phyloP scores from a whole-genome alignment of 2,329 filamentous ascomycete genomes.

The Aspergillus chevalieri region DNA sequence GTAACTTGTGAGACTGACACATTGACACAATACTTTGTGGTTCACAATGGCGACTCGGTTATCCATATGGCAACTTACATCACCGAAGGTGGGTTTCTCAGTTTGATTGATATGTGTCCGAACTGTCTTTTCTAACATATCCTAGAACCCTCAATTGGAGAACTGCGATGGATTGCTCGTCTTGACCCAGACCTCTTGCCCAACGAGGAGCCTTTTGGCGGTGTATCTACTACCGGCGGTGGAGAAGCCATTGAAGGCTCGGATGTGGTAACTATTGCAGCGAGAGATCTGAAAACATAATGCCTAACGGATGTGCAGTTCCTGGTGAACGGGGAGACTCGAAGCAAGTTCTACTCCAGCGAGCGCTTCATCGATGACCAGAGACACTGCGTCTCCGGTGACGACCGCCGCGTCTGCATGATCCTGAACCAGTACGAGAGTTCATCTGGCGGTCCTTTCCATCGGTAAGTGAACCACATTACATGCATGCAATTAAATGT shows the following conservation, averaged over 20 bases:
- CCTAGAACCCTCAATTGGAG: conserved; percentile 49
- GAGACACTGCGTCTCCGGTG: conserved; percentile 48
- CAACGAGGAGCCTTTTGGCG: conserved; percentile 49
- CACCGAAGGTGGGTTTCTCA: conserved; percentile 34
- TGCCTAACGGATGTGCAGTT: conserved; percentile 27
- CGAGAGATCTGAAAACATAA: too few relatives aligned
- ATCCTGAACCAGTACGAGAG: conserved; percentile 53
- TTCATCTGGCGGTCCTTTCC: conserved; percentile 62
- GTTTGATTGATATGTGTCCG: not conserved
- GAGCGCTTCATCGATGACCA: conserved; percentile 65
- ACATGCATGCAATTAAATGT: not conserved
- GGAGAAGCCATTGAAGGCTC: conserved; percentile 53
- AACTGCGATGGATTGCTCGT: conserved; percentile 60
- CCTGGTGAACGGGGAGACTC: conserved; percentile 55
- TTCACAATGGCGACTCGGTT: conserved; percentile 54
- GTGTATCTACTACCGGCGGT: conserved; percentile 51
- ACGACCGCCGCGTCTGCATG: conserved; percentile 55
- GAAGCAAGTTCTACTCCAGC: conserved; percentile 65
- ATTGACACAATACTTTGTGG: conserved; percentile 60
- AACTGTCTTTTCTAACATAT: not conserved
- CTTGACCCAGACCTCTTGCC: conserved; percentile 49
- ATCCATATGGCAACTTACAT: conserved; percentile 60
- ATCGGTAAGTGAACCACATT: conserved; percentile 34
- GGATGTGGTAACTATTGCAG: conserved; percentile 37
- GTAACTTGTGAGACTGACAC: conserved; percentile 55